A percentile compares a stretch with the other conserved stretches of the same genome.
These are phyloP conservation scores for Magnusiomyces magnusii DNA, from an alignment of 1,139 yeast species.

Conservation along the genomic window DNA sequence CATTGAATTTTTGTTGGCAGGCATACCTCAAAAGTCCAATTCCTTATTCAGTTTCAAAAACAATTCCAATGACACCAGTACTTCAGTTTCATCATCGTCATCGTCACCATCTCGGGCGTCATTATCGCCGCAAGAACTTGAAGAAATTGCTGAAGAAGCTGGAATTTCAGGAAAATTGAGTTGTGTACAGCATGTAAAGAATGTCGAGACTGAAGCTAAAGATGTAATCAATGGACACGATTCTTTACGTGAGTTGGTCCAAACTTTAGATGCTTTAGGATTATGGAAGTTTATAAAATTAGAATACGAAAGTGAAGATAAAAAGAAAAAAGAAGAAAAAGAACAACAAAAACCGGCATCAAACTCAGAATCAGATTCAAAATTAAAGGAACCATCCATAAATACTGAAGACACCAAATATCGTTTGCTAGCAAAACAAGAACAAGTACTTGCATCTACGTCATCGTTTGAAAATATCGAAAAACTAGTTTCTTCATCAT, in stretches of 20 bases:
- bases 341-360: not conserved
- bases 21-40: not conserved
- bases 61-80: not conserved
- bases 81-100: not conserved
- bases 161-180: not conserved
- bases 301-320: not conserved
- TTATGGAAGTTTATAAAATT: constrained; percentile 1
- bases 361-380: too few relatives aligned
- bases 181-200: not conserved
- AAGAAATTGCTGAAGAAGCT: not conserved
- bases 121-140: not conserved
- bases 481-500: not conserved
- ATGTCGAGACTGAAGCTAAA: not conserved
- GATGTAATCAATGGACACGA: not conserved
- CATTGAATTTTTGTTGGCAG: not conserved
- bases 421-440: not conserved
- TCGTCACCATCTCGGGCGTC: not conserved
- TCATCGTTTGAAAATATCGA: not conserved
- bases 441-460: not conserved
- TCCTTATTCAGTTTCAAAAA: not conserved
- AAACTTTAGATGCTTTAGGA: not conserved
- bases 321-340: not conserved
- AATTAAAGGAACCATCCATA: too few relatives aligned
- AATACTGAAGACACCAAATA: not conserved
- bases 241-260: not conserved